These are phyloP conservation scores for Myrica gale DNA, from an alignment of 306 rosid genomes.

Conservation along the genomic window DNA sequence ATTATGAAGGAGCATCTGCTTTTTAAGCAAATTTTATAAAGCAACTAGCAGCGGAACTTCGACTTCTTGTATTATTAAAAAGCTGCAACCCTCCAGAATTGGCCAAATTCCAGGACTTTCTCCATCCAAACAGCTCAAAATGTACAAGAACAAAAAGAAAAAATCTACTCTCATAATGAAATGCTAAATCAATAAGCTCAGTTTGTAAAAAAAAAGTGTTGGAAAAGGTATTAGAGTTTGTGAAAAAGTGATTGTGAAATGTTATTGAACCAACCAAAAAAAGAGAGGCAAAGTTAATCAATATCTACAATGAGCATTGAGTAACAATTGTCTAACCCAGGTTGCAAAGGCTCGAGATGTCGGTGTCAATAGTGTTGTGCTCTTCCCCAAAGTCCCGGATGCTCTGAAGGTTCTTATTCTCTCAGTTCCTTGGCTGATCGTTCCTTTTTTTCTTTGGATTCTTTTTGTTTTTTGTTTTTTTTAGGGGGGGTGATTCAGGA, in stretches of 20 bases:
- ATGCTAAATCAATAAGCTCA: background rate
- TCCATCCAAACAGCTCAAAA: background rate
- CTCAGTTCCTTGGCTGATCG: background rate
- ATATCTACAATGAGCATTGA: background rate
- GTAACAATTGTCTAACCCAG: constrained; percentile 49
- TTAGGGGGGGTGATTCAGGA: background rate
- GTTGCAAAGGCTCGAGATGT: constrained; percentile 87
- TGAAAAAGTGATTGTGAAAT: too few species aligned
- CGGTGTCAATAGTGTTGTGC: constrained; percentile 83
- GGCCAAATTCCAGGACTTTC: background rate
- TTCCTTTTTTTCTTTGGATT: background rate
- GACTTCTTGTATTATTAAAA: background rate
- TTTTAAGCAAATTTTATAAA: background rate
- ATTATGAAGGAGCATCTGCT: background rate
- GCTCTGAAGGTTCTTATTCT: constrained; percentile 68
- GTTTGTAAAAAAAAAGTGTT: too few species aligned
- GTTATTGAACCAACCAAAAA: too few species aligned
- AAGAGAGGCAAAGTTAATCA: background rate
- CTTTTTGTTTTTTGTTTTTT: background rate
- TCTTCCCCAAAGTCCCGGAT: constrained; percentile 97
- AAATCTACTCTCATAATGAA: background rate
- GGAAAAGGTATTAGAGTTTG: too few species aligned
- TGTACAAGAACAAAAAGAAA: background rate
- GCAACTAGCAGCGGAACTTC: background rate
- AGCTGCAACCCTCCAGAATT: background rate